Percentiles rank a stretch among this genome's conserved stretches.
These are phyloP conservation scores for Xerocomellus amylosporus DNA, from an alignment of 768 basidiomycete species.

Conservation along the genomic window DNA sequence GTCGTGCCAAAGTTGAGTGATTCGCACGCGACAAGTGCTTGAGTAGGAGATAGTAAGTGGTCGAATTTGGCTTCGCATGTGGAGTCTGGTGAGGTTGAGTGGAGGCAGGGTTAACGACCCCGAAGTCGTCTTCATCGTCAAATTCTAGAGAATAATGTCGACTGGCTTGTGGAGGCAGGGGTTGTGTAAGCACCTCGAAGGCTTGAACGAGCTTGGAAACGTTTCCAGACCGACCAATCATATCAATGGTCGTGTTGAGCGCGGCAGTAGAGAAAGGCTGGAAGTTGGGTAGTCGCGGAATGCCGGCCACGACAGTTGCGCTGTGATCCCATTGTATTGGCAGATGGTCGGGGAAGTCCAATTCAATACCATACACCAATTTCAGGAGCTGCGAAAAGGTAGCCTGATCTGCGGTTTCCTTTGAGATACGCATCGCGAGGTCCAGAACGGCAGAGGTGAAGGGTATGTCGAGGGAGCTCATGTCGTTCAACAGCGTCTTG, in stretches of 20 bases:
- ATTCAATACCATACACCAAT: constrained; percentile 72
- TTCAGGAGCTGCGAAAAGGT: constrained; percentile 61
- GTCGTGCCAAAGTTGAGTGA: constrained; percentile 56
- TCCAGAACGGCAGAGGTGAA: constrained; percentile 64
- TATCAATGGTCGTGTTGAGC: constrained; percentile 71
- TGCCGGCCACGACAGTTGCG: constrained; percentile 4
- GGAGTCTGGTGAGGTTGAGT: constrained; percentile 36
- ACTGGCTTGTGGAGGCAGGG: constrained; percentile 52
- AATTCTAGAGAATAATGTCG: constrained; percentile 49
- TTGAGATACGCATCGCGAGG: constrained; percentile 63
- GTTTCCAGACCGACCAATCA: constrained; percentile 58
- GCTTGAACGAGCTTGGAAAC: constrained; percentile 68
- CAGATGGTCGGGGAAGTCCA: constrained; percentile 67
- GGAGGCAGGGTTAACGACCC: constrained; percentile 36
- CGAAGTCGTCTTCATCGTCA: constrained; percentile 65
- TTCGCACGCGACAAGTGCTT: constrained; percentile 50
- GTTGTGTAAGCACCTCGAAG: constrained; percentile 76
- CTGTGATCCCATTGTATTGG: constrained; percentile 33
- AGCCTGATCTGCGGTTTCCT: constrained; percentile 53
- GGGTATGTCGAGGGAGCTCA: constrained; percentile 46
- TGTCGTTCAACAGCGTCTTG: constrained; percentile 52
- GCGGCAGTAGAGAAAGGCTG: constrained; percentile 60
- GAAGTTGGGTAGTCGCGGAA: constrained; percentile 21
- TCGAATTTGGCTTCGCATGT: constrained; percentile 59
- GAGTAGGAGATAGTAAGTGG: constrained; percentile 61